Evolutionary conservation across 176 grass and related monocot species (phyloP).

Genomic region (Tuctoria greenei): DNA sequence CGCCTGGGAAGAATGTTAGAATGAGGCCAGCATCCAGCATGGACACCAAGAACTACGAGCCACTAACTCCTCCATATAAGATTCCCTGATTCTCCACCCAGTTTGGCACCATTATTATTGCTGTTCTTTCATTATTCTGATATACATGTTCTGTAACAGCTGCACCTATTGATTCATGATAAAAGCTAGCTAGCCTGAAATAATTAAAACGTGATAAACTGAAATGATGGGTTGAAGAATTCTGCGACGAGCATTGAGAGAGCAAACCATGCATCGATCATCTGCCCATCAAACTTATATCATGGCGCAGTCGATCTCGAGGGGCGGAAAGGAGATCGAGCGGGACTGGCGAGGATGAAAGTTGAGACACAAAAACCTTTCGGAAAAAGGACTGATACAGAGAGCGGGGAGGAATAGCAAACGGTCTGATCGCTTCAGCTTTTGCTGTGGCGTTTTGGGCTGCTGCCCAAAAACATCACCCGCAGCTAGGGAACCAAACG

Average conservation of each 20-base stretch:
- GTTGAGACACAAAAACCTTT: conserved; percentile 74
- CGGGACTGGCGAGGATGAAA: conserved; percentile 70
- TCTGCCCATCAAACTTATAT: conserved; percentile 61
- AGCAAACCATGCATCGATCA: conserved; percentile 46
- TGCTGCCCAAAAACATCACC: too few species aligned
- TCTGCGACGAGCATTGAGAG: conserved; percentile 31
- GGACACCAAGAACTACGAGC: not conserved
- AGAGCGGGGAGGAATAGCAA: too few species aligned
- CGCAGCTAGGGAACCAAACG: too few species aligned
- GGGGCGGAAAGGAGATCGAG: conserved; percentile 53
- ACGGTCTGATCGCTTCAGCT: too few species aligned
- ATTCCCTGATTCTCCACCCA: conserved; percentile 12
- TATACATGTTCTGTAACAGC: not conserved
- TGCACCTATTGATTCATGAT: not conserved
- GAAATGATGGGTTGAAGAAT: conserved; percentile 35
- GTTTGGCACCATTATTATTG: not conserved
- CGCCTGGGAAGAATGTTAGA: conserved; percentile 40
- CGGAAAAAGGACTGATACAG: conserved; percentile 59
- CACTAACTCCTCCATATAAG: conserved; percentile 26
- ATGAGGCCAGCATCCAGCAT: not conserved
- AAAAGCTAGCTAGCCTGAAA: not conserved
- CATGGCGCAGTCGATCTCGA: conserved; percentile 56
- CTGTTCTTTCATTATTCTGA: not conserved
- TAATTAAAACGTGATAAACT: not conserved
- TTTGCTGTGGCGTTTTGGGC: too few species aligned